Percentiles rank a stretch among this genome's conserved stretches.
These are phyloP conservation scores for Penicillium roqueforti DNA, from an alignment of 495 filamentous ascomycete species.

Conservation along the genomic window DNA sequence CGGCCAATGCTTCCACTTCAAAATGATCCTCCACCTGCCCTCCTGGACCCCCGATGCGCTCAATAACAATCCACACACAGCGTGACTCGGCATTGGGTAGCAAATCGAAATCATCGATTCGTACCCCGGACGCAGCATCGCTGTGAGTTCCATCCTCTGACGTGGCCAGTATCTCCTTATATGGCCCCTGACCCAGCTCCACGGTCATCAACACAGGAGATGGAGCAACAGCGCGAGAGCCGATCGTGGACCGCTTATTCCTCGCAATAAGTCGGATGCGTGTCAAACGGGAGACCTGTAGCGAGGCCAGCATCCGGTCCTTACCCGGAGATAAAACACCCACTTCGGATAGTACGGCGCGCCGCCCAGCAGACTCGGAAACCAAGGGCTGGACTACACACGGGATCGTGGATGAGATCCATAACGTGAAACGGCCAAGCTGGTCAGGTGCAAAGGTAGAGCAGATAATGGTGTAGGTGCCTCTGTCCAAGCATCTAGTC, in stretches of 20 bases:
- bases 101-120: conserved; percentile 68
- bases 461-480: conserved; percentile 80
- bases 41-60: conserved; percentile 58
- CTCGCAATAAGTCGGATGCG: conserved; percentile 52
- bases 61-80: conserved; percentile 76
- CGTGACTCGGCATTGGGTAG: conserved; percentile 47
- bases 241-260: conserved; percentile 35
- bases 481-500: conserved; percentile 51
- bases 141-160: conserved; percentile 62
- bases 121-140: conserved; percentile 62
- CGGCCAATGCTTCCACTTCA: conserved; percentile 65
- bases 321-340: conserved; percentile 49
- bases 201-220: conserved; percentile 61
- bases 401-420: conserved; percentile 57
- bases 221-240: conserved; percentile 35
- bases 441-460: conserved; percentile 83
- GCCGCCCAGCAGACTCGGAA: conserved; percentile 63
- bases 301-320: conserved; percentile 48
- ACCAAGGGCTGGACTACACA: conserved; percentile 53
- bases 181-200: conserved; percentile 65
- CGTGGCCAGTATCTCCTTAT: conserved; percentile 55
- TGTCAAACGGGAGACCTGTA: conserved; percentile 54
- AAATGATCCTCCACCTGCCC: conserved; percentile 52
- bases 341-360: conserved; percentile 49
- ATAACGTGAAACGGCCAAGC: conserved; percentile 68